Evolutionary conservation across 257 asterid genomes (phyloP).

Genomic region (Nicotiana paniculata): DNA sequence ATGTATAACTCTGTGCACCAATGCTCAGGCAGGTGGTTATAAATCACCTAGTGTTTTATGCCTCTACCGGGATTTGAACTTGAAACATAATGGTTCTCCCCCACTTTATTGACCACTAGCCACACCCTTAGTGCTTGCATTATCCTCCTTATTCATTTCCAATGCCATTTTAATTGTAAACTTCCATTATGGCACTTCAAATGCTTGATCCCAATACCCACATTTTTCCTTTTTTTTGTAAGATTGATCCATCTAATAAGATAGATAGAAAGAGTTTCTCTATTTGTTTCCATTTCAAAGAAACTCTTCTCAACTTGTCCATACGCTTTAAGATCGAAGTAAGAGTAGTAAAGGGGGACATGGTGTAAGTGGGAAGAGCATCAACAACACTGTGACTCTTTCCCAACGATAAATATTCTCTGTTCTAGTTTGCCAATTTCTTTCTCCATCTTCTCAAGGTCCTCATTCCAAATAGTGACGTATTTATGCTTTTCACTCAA

Average conservation of each 20-base stretch:
- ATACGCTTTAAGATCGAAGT: background rate
- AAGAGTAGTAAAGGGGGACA: background rate
- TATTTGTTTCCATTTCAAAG: background rate
- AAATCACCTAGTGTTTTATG: too few species aligned
- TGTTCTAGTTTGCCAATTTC: background rate
- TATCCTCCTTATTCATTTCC: background rate
- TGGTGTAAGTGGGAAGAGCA: background rate
- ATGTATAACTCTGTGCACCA: too few species aligned
- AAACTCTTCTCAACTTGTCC: background rate
- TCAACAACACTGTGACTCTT: background rate
- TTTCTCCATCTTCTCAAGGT: background rate
- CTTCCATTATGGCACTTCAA: background rate
- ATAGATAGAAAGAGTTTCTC: background rate
- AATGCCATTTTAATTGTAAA: background rate
- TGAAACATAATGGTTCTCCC: too few species aligned
- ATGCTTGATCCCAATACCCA: background rate
- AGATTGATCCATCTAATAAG: background rate
- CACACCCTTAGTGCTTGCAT: too few species aligned
- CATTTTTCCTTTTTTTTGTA: background rate
- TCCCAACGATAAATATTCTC: background rate
- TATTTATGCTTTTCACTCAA: background rate
- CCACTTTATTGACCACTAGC: too few species aligned
- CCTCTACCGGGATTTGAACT: too few species aligned
- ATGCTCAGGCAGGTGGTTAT: too few species aligned
- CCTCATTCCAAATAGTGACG: background rate